Evolutionary conservation across 805 yeast genomes (phyloP).

Genomic region (Zygosaccharomyces gambellarensis): DNA sequence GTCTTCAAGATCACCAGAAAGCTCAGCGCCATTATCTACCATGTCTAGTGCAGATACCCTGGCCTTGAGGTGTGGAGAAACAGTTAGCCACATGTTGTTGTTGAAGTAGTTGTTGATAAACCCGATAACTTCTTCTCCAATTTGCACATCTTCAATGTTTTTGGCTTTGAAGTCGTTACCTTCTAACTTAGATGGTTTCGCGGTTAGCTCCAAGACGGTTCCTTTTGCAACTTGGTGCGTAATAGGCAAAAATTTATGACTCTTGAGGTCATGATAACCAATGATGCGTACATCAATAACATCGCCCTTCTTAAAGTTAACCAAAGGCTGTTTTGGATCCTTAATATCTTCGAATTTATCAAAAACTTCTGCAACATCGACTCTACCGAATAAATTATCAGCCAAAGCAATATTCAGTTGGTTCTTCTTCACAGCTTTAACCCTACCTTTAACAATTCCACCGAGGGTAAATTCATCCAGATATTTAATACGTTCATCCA

Average conservation of each 20-base stretch:
- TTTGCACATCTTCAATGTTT: conserved; percentile 40
- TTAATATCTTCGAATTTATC: conserved; percentile 49
- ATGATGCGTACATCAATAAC: conserved; percentile 58
- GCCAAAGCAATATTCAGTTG: conserved; percentile 74
- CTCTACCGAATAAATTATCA: conserved; percentile 71
- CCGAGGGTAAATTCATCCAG: conserved; percentile 58
- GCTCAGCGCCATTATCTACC: conserved; percentile 45
- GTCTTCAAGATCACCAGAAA: conserved; percentile 47
- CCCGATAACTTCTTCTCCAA: conserved; percentile 50
- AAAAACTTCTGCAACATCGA: conserved; percentile 70
- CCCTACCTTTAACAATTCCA: conserved; percentile 50
- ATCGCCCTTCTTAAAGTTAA: conserved; percentile 54
- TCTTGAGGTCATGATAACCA: conserved; percentile 71
- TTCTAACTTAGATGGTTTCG: conserved; percentile 41
- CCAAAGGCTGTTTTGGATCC: conserved; percentile 54
- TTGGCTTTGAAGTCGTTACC: conserved; percentile 29
- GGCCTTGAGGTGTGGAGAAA: conserved; percentile 66
- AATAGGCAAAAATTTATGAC: conserved; percentile 61
- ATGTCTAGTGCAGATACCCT: conserved; percentile 61
- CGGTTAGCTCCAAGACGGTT: conserved; percentile 59
- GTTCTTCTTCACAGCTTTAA: conserved; percentile 62
- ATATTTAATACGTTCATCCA: conserved; percentile 48
- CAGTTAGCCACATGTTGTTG: conserved; percentile 61
- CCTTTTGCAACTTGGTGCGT: conserved; percentile 54
- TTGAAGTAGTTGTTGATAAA: conserved; percentile 61